Evolutionary conservation across 371 early-diverging fungal species (phyloP), one percentile per base, ranked within the genome.

Genomic region (Mortierella sp.): DNA sequence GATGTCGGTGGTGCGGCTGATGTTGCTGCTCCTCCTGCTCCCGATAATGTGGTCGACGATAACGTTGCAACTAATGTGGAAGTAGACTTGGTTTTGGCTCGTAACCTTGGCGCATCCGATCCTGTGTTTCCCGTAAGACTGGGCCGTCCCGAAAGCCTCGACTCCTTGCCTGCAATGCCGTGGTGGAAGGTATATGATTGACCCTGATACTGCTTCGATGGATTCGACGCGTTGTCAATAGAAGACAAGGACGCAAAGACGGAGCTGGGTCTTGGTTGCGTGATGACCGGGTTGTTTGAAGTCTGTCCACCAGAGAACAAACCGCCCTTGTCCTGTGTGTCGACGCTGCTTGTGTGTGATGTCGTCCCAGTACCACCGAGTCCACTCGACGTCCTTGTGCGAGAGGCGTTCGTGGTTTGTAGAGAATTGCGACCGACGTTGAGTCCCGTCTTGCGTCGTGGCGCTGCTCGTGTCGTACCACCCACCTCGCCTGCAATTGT

Each of bases 381-480:
- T 12, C 72, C 63, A 11, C 60, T 46, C 32, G 72, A 43, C 16
- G 46, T 27, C 55, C 41, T 56, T 29, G 32, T 58, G 4, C 82
- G 73, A 54, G 56, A 71, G 11, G 71, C n/a, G n/a, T 29, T 72
- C 29, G 79, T 51, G 38, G 82, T 46, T 21, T 84, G 85, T 24
- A 81, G 55, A 3, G 84, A 81, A 44, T 74, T 51, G 24, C 85
- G 81, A 38, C 79, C 85, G 10, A 74, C 76, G 18, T 76, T 74
- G 4, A 84, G 58, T 5, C 74, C 82, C 18, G 82, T 84, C 51
- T 84, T 84, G 8, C 85, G 85, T 10, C 85, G 81, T 71, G 85
- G 78, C 14, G 63, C 55, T 2, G 74, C 41, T 21, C 78, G 72
- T 2, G 72, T 29, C 1, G 32, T 16, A 11, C 56, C 75, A 1